Base-by-base conservation (phyloP, 2,329 filamentous ascomycete species). In the Hypoxylon sp. region DNA sequence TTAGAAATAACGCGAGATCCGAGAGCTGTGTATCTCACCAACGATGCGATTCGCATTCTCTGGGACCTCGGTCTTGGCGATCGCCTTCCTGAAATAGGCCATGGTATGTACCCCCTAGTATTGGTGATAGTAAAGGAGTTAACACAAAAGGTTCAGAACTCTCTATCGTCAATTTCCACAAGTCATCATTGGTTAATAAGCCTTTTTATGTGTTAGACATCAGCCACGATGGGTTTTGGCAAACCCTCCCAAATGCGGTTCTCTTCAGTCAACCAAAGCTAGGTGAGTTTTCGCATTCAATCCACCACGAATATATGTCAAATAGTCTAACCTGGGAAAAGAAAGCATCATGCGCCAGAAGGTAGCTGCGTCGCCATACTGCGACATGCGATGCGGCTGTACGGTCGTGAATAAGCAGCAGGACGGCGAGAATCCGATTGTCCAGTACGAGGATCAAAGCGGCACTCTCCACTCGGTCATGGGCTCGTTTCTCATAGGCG, bases 401-500 rank as follows among this genome's bases (percentile, higher is more conserved):
- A 51, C 51, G 5, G 61, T 64, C 11, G 35, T 37, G 7, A 50
- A 32, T 7, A 45, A 57, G 32, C 44, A 56, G 19, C 55, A 64
- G 11, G 34, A 42, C 5, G 41, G 35, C 12, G 38, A 29, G 1
- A 12, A 27, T 3, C 40, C 59, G 4, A 17, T 58, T 11, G 48
- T 51, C 7, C 35, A 56, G 17, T 64, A 63, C 35, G 43, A 29
- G 19, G 43, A 63, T 40, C 11, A 40, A 7, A 30, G 48, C 29
- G 55, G 51, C 4, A n/a, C 29, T 11, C 25, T 2, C 3, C 42
- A 8, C 25, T 34, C 9, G 2, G 51, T 65, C 17, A 26, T 26
- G 7, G 55, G 57, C 7, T 53, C 57, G 1, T 65, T 60, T 52
- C 62, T 78, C 1, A 64, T 76, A 6, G 77, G 72, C 0, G 75